Conservation (phyloP, 2,329 filamentous ascomycete genomes). For the Aspergillus sp. region DNA sequence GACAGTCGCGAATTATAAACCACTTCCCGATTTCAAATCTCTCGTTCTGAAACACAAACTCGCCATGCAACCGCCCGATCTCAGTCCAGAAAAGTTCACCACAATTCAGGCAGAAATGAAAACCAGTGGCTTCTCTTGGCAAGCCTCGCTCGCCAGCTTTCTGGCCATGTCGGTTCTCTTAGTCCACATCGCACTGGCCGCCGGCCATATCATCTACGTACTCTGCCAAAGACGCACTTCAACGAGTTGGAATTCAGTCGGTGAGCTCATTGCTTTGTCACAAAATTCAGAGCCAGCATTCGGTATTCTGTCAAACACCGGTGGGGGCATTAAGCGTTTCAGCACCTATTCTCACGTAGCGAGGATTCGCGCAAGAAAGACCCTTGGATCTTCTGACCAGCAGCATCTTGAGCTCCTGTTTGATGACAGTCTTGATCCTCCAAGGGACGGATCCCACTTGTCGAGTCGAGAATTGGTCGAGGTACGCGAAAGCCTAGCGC, state of each 20-base stretch:
- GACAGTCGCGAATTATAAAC: conserved; percentile 3
- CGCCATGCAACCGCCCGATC: background rate
- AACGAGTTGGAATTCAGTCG: conserved; percentile 6
- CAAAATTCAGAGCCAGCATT: conserved; percentile 9
- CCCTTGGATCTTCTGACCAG: background rate
- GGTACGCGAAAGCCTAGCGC: background rate
- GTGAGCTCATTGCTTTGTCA: conserved; percentile 4
- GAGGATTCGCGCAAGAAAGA: background rate
- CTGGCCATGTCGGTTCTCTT: conserved; percentile 7
- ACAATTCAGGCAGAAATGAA: conserved; percentile 1
- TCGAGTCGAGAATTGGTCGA: background rate
- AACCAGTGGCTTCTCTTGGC: conserved; percentile 9
- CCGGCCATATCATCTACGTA: background rate
- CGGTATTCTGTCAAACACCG: background rate
- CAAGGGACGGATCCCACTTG: background rate
- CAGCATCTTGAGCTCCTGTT: conserved; percentile 6
- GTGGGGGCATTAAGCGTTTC: conserved; percentile 2
- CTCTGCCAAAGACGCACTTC: conserved; percentile 3
- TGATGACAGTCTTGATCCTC: background rate
- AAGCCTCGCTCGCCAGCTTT: conserved; percentile 3
- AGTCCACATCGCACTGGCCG: conserved; percentile 1
- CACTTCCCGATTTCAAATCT: background rate
- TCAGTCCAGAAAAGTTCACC: background rate
- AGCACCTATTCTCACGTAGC: conserved; percentile 5
- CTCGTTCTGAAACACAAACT: conserved; percentile 3